A percentile compares a stretch with the other conserved stretches of the same genome.
Conservation (phyloP, 2,329 filamentous ascomycete species). For the Saccharata proteae region DNA sequence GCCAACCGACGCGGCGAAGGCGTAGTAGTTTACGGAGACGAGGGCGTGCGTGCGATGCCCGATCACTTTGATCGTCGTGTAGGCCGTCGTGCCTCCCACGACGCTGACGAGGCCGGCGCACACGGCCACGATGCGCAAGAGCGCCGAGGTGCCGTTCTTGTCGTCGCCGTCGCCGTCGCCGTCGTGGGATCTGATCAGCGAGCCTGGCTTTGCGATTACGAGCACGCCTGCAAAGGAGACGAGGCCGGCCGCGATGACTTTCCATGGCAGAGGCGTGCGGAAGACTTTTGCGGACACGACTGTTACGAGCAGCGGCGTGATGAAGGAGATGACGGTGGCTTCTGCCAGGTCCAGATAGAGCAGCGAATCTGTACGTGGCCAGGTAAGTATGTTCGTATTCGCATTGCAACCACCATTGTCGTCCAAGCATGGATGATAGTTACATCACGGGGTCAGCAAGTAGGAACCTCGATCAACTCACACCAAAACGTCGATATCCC, state of each 20-base stretch:
- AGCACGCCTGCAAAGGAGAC: constrained; percentile 66
- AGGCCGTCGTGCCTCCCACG: constrained; percentile 58
- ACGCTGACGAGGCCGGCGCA: constrained; percentile 61
- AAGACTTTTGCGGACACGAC: constrained; percentile 65
- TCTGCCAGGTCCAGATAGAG: constrained; percentile 73
- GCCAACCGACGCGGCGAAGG: constrained; percentile 53
- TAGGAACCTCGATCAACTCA: constrained; percentile 7
- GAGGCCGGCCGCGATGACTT: constrained; percentile 62
- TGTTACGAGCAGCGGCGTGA: constrained; percentile 63
- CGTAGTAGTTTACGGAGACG: constrained; percentile 73
- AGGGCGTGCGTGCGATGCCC: constrained; percentile 66
- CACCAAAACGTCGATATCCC: constrained; percentile 20
- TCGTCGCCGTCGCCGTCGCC: constrained; percentile 19
- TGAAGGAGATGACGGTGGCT: constrained; percentile 75
- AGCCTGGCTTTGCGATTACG: constrained; percentile 61
- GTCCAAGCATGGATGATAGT: too few species aligned
- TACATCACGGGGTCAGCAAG: constrained; percentile 31
- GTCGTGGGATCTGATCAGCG: constrained; percentile 31
- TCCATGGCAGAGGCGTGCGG: constrained; percentile 61
- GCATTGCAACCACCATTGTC: constrained; percentile 18
- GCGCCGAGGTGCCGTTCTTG: constrained; percentile 32
- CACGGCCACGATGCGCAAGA: constrained; percentile 57
- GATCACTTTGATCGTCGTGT: constrained; percentile 64
- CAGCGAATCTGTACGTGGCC: constrained; percentile 43
- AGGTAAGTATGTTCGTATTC: constrained; percentile 1